Evolutionary conservation across 352 stramenopile species (phyloP).

Genomic region (Elongisporangium anandrum): DNA sequence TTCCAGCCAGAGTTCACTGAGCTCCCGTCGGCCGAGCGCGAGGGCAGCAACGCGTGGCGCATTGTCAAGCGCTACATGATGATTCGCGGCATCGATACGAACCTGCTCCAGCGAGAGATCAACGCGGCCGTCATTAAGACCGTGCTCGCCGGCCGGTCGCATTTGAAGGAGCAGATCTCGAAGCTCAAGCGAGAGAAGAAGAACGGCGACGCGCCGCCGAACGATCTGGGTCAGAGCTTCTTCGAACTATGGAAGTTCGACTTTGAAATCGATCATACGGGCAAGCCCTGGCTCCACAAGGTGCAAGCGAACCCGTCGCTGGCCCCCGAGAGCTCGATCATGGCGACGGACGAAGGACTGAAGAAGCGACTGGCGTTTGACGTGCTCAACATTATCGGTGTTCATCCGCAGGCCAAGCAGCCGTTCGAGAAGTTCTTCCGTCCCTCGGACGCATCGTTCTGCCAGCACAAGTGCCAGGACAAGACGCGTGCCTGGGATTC

Average conservation of each 20-base stretch:
- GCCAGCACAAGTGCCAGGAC: conserved; percentile 57
- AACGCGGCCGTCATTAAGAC: conserved; percentile 56
- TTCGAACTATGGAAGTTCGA: conserved; percentile 96
- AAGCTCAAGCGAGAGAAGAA: conserved; percentile 35
- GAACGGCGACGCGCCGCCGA: conserved; percentile 12
- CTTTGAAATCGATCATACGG: conserved; percentile 92
- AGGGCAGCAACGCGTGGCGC: conserved; percentile 64
- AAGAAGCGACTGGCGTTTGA: conserved; percentile 64
- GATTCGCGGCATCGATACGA: conserved; percentile 54
- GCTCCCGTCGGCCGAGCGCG: conserved; percentile 39
- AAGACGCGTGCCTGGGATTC: conserved; percentile 57
- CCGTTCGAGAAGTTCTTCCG: conserved; percentile 64
- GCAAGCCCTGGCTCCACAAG: conserved; percentile 95
- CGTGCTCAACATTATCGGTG: conserved; percentile 61
- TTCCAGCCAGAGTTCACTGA: conserved; percentile 60
- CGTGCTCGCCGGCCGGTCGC: conserved; percentile 49
- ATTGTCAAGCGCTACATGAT: conserved; percentile 65
- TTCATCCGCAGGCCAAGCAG: conserved; percentile 52
- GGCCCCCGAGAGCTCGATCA: conserved; percentile 30
- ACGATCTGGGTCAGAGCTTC: conserved; percentile 65
- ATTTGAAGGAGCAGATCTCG: conserved; percentile 38
- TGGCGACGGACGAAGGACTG: conserved; percentile 66
- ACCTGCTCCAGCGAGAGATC: conserved; percentile 58
- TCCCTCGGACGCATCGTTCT: conserved; percentile 38
- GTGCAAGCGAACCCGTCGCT: conserved; percentile 66